These are phyloP conservation scores for Tylopilus balloui DNA, from an alignment of 768 basidiomycete species.

Conservation along the genomic window DNA sequence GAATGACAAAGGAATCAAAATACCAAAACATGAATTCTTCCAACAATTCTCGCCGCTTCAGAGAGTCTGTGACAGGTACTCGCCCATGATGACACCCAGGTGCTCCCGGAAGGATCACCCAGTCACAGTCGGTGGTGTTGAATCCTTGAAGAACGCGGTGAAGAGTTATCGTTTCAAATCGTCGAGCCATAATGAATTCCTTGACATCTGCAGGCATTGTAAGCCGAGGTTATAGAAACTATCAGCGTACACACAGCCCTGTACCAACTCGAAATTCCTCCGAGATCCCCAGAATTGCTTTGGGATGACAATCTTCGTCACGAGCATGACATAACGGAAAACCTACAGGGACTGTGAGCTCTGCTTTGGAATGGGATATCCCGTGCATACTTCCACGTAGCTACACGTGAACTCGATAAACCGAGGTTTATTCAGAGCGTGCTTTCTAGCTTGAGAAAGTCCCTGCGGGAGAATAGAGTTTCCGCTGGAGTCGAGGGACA, in stretches of 20 bases:
- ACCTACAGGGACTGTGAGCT: slow-evolving; percentile 44
- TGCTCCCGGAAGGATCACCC: slow-evolving; percentile 54
- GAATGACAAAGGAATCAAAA: slow-evolving; percentile 79
- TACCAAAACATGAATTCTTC: slow-evolving; percentile 95
- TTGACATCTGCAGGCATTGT: slow-evolving; percentile 52
- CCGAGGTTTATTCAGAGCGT: slow-evolving; percentile 58
- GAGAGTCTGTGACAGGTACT: slow-evolving; percentile 58
- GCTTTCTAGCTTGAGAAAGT: slow-evolving; percentile 43
- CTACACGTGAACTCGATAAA: slow-evolving; percentile 74
- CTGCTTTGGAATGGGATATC: neutral
- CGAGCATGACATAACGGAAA: slow-evolving; percentile 55
- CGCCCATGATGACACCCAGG: slow-evolving; percentile 40
- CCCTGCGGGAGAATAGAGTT: slow-evolving; percentile 44
- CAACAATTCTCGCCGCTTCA: slow-evolving; percentile 75
- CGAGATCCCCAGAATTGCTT: slow-evolving; percentile 73
- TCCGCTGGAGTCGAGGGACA: slow-evolving; percentile 52
- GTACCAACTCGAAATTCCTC: slow-evolving; percentile 56
- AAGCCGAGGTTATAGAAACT: neutral
- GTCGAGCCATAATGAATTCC: slow-evolving; percentile 65
- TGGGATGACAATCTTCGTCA: slow-evolving; percentile 70
- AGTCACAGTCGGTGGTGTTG: slow-evolving; percentile 68
- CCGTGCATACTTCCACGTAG: slow-evolving; percentile 49
- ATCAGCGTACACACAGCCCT: slow-evolving; percentile 43
- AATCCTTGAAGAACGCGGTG: slow-evolving; percentile 78
- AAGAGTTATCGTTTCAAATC: slow-evolving; percentile 77